Evolutionary conservation across 1,284 basidiomycete genomes (phyloP), one percentile per base, ranked within the genome.

Genomic region (Ustilago lituana): DNA sequence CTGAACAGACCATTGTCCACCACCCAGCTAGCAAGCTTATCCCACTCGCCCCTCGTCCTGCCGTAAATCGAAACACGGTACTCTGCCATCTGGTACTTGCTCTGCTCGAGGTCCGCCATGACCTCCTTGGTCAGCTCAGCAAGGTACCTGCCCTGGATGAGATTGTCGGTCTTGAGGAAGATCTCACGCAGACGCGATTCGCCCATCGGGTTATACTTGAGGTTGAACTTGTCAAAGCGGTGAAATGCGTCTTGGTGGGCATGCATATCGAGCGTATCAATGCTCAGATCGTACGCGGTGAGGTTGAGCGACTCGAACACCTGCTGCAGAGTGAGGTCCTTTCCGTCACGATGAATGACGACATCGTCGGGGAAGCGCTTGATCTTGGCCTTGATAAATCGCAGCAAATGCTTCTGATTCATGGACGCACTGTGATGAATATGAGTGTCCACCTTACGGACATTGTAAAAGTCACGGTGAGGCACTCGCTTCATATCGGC

Each of bases 381-480:
- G 90, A 94, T 93, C 84, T 98, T 98, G 39, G 90, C 89, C 83
- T 99, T 99, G 86, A 99, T 98, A 84, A 98, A 98, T 5, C 96
- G 93, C 22, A 99, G 85, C n/a, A 98, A 85, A 84, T 99, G 96
- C 84, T 99, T 99, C 83, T 99, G 96, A 83, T 99, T 99, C 95
- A 98, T 98, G 82, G 91, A 91, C 52, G 94, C 96, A 10, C 94
- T 96, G 83, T 98, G 93, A 80, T 99, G 96, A 19, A 99, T 92
- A 83, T 98, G 95, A 9, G 96, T 99, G 82, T 98, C 95, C 61
- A 98, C 82, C 82, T 99, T 99, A 43, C 95, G 90, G 36, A 94
- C 87, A 80, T 99, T 99, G 85, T 99, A 99, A 78, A 99, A 98
- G 84, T 99, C 96, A 73, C 94, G 93, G 67, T 84, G 84, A 17